Base-by-base conservation (phyloP, 371 early-diverging fungal species). In the Mortierella sp. region DNA sequence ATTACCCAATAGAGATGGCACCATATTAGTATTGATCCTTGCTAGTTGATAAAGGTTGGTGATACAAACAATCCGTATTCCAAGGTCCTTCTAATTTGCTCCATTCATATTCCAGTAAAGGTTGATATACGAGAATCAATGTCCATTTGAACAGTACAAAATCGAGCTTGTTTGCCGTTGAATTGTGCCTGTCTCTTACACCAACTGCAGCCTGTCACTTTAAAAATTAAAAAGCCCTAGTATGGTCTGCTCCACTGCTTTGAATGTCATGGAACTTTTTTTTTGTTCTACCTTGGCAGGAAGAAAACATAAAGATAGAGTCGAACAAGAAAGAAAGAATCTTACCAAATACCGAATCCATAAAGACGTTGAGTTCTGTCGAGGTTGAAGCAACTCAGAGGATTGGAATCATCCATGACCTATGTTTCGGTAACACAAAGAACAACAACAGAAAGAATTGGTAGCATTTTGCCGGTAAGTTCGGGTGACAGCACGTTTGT, bases 281-380 rank as follows among this genome's bases (percentile, higher is more conserved):
- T 36, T 36, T 36, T 36, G 36, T 36, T 36, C 7, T 36, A 6
- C 36, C 36, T 6, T 36, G 36, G 36, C 3, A 36, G 36, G 36
- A 36, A 6, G 6, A 6, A 36, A 36, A 16, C 41, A 22, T 19
- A 41, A 40, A 13, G 43, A 40, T 53, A 22, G 15, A 13, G 4
- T 15, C 4, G 45, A 11, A 16, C 45, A 57, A 16, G n/a, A 58
- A 24, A 21, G 16, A 47, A 16, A 19, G 16, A 13, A 19, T 40
- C 74, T 57, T 87, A 90, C 92, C 93, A 93, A 40, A 84, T 86
- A 81, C 95, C 97, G 85, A 96, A 97, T 6, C 95, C 98, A 86
- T 94, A 96, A 45, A 96, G 87, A 58, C 98, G 91, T 74, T 97
- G 94, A 38, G 92, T 96, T 41, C 94, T 86, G 57, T 90, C 89